A percentile compares a stretch with the other conserved stretches of the same genome.
These are phyloP conservation scores for Russula olivacea DNA, from an alignment of 768 basidiomycete species.

Conservation along the genomic window DNA sequence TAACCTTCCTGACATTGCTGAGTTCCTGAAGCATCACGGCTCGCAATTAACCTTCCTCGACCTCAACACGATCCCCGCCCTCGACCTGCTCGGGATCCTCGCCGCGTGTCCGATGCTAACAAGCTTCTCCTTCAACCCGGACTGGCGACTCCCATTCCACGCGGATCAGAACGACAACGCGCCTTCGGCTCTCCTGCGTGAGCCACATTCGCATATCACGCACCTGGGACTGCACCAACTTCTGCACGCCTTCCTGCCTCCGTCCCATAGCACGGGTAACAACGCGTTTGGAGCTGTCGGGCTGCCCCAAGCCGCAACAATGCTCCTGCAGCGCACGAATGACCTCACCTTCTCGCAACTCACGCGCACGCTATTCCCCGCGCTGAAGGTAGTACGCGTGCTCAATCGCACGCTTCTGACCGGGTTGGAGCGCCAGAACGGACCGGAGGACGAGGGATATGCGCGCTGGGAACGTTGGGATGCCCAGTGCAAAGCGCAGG, in stretches of 20 bases:
- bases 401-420: conserved; percentile 50
- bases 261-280: conserved; percentile 45
- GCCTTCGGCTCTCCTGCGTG: conserved; percentile 30
- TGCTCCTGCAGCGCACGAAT: conserved; percentile 45
- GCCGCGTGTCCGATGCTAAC: conserved; percentile 57
- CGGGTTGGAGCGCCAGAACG: conserved; percentile 50
- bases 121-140: conserved; percentile 67
- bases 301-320: conserved; percentile 36
- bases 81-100: conserved; percentile 55
- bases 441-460: conserved; percentile 39
- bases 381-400: conserved; percentile 51
- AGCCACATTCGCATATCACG: conserved; percentile 51
- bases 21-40: conserved; percentile 59
- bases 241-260: conserved; percentile 53
- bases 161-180: conserved; percentile 23
- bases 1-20: conserved; percentile 52
- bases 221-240: conserved; percentile 68
- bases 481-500: conserved; percentile 43
- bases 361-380: conserved; percentile 51
- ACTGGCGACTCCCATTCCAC: conserved; percentile 50
- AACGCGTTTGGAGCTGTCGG: conserved; percentile 34
- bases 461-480: conserved; percentile 70
- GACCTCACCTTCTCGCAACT: conserved; percentile 60
- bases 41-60: conserved; percentile 56
- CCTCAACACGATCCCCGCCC: conserved; percentile 48